Conservation (phyloP, 768 basidiomycete genomes). For the Mycena belliarum region DNA sequence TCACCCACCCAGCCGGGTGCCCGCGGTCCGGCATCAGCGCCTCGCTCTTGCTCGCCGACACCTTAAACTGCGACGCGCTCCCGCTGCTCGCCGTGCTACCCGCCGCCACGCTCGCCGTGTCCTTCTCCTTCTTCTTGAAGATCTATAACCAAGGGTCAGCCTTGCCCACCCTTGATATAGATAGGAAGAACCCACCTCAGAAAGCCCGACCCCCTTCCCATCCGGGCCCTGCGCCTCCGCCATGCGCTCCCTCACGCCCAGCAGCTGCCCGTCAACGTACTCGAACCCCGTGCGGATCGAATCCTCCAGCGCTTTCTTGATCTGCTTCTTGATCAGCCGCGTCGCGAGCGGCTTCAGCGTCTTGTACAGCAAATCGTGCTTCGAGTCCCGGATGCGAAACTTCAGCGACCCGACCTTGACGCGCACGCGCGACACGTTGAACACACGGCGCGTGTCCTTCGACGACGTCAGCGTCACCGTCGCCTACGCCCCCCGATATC, state of each 20-base stretch:
- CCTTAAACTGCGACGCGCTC: conserved; percentile 68
- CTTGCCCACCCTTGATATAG: too few relatives aligned
- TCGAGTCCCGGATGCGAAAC: conserved; percentile 88
- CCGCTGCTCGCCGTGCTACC: conserved; percentile 4
- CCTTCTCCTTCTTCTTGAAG: conserved; percentile 57
- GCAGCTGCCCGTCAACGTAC: conserved; percentile 87
- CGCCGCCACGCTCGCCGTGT: conserved; percentile 24
- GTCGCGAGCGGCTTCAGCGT: conserved; percentile 79
- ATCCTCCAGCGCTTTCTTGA: conserved; percentile 54
- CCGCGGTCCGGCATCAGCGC: conserved; percentile 66
- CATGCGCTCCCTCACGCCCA: conserved; percentile 82
- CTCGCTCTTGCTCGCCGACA: conserved; percentile 70
- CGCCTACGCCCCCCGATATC: conserved; percentile 35
- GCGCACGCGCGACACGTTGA: conserved; percentile 68
- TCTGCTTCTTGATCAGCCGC: conserved; percentile 77
- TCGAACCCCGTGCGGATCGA: conserved; percentile 81
- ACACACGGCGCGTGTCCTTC: conserved; percentile 69
- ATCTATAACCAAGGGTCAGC: too few relatives aligned
- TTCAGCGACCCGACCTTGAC: conserved; percentile 88
- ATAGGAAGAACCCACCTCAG: conserved; percentile 45
- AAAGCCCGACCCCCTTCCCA: conserved; percentile 51
- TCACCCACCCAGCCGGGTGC: conserved; percentile 73
- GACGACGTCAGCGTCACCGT: conserved; percentile 58
- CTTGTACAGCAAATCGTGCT: conserved; percentile 89
- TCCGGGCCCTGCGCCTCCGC: conserved; percentile 46